phyloP scores from a whole-genome alignment of 176 grass and related monocot genomes.

The Oryza meyeriana region DNA sequence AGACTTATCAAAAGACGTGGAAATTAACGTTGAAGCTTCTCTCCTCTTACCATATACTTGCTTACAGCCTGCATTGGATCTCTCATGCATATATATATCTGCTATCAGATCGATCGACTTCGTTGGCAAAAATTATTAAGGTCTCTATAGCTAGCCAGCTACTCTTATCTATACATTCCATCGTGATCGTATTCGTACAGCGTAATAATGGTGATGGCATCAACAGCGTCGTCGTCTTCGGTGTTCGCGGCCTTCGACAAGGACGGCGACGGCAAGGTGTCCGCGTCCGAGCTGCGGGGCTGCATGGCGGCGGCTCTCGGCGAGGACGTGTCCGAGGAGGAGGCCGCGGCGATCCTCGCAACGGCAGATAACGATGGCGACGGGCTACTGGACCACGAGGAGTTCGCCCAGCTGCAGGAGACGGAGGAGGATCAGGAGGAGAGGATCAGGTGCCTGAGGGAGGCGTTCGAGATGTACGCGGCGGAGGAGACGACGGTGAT shows the following conservation, averaged over 20 bases:
- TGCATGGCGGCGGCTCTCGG: constrained; percentile 20
- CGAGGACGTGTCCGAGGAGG: constrained; percentile 32
- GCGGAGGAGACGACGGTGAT: constrained; percentile 14
- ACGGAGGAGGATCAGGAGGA: constrained; percentile 7
- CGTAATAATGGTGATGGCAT: neutral
- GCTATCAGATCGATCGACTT: no score
- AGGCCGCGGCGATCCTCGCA: constrained; percentile 34
- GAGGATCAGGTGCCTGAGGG: constrained; percentile 31
- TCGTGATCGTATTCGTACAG: no score
- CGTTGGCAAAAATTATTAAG: no score
- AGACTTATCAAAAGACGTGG: no score
- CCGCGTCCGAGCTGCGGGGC: constrained; percentile 36
- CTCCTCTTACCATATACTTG: no score
- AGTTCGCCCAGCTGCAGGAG: constrained; percentile 24
- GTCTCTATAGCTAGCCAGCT: no score
- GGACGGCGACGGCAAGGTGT: constrained; percentile 65
- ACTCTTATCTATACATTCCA: no score
- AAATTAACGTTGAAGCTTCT: no score
- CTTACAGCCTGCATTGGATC: no score
- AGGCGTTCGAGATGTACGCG: constrained; percentile 64
- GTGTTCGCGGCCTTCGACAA: constrained; percentile 45
- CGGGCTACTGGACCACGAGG: constrained; percentile 33
- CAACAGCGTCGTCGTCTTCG: neutral
- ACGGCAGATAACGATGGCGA: constrained; percentile 45
- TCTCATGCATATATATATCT: no score